These are phyloP conservation scores for Phaeoacremonium minimum DNA, from an alignment of 2,329 filamentous ascomycete species.

Conservation along the genomic window DNA sequence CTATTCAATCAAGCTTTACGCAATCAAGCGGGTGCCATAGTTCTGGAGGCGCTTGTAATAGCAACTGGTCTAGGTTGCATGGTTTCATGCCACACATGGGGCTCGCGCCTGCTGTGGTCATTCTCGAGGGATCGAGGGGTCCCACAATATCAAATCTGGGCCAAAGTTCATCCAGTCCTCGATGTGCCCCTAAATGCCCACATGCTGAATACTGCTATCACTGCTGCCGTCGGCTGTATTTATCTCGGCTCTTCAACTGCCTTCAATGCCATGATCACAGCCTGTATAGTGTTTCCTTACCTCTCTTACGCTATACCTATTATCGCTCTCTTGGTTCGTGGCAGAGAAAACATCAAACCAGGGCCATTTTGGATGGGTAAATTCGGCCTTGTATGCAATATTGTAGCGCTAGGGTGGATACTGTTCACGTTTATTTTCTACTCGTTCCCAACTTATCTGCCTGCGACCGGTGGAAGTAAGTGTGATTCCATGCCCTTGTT, in stretches of 20 bases:
- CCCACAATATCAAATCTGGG: conserved; percentile 18
- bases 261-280: conserved; percentile 5
- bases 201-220: conserved; percentile 1
- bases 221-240: conserved; percentile 1
- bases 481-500: too few relatives aligned
- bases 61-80: neutral
- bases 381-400: neutral
- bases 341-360: neutral
- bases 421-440: neutral
- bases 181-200: conserved; percentile 5
- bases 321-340: neutral
- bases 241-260: conserved; percentile 4
- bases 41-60: neutral
- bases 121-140: conserved; percentile 33
- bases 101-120: conserved; percentile 29
- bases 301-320: neutral
- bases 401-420: neutral
- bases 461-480: neutral
- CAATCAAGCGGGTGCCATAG: neutral
- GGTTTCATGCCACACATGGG: conserved; percentile 5
- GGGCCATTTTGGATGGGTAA: neutral
- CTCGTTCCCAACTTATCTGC: neutral
- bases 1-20: neutral
- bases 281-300: neutral
- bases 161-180: conserved; percentile 12